Evolutionary conservation across 805 yeast species (phyloP).

Genomic region (Yarrowia sp.): DNA sequence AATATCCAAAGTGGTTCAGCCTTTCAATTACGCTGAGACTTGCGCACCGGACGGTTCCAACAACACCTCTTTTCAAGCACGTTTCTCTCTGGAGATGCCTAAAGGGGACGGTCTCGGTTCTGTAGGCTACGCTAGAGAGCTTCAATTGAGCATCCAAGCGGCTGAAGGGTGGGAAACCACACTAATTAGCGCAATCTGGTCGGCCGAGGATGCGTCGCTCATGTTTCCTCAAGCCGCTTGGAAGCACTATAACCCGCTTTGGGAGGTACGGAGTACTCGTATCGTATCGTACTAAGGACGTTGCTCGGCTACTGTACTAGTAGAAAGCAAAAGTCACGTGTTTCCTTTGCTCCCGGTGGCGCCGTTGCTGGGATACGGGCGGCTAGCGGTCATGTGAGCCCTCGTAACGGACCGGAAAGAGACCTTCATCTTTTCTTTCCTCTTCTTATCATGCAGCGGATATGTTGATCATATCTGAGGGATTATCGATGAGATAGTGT

Average conservation of each 20-base stretch:
- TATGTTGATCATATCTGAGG: slow-evolving; percentile 9
- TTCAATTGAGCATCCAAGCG: background rate
- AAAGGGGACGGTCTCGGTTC: no score
- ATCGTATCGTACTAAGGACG: no score
- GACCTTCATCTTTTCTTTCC: background rate
- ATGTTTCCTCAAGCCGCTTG: slow-evolving; percentile 1
- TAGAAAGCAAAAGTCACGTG: background rate
- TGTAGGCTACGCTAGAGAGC: background rate
- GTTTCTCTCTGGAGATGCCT: background rate
- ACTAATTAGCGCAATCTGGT: background rate
- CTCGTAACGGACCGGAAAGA: background rate
- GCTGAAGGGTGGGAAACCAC: background rate
- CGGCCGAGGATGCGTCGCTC: background rate
- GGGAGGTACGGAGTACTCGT: no score
- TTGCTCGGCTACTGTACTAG: slow-evolving; percentile 13
- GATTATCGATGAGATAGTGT: background rate
- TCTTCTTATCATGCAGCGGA: slow-evolving; percentile 8
- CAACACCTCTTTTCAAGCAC: background rate
- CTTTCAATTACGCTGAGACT: background rate
- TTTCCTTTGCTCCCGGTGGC: background rate
- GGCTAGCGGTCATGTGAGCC: background rate
- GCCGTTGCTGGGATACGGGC: slow-evolving; percentile 1
- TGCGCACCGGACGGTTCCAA: background rate
- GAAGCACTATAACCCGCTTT: background rate
- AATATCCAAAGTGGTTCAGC: background rate